Evolutionary conservation across 257 asterid genomes (phyloP).

Genomic region (Capsicum baccatum): DNA sequence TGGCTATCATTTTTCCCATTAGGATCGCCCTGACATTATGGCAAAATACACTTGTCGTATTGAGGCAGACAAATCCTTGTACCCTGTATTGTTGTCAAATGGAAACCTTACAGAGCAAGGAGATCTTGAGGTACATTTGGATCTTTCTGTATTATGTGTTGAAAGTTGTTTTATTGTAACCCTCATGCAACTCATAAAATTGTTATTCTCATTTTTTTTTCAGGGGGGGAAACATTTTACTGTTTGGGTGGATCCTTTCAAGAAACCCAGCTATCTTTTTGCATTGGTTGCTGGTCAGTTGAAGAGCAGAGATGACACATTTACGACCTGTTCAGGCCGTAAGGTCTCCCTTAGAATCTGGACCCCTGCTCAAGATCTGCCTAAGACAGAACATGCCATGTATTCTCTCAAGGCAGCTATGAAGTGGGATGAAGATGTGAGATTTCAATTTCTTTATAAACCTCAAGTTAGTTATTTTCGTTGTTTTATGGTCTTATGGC

Average conservation of each 20-base stretch:
- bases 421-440: slow-evolving; percentile 99
- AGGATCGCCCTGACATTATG: slow-evolving; percentile 99
- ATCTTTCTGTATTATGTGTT: neutral
- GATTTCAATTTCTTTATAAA: slow-evolving; percentile 32
- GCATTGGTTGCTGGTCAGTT: slow-evolving; percentile 96
- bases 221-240: slow-evolving; percentile 86
- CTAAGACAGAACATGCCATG: slow-evolving; percentile 96
- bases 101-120: slow-evolving; percentile 93
- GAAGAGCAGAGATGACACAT: slow-evolving; percentile 85
- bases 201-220: neutral
- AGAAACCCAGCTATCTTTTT: slow-evolving; percentile 95
- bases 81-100: slow-evolving; percentile 87
- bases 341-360: slow-evolving; percentile 82
- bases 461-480: slow-evolving; percentile 22
- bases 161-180: slow-evolving; percentile 14
- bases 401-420: slow-evolving; percentile 94
- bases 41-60: slow-evolving; percentile 88
- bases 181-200: slow-evolving; percentile 2
- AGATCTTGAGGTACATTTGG: slow-evolving; percentile 66
- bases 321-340: slow-evolving; percentile 80
- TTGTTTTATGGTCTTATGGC: slow-evolving; percentile 27
- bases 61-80: slow-evolving; percentile 88
- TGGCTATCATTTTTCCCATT: slow-evolving; percentile 33
- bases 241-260: slow-evolving; percentile 90
- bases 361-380: slow-evolving; percentile 90